Conservation (phyloP, 2,329 filamentous ascomycete genomes). For the Eurotiales sp. region DNA sequence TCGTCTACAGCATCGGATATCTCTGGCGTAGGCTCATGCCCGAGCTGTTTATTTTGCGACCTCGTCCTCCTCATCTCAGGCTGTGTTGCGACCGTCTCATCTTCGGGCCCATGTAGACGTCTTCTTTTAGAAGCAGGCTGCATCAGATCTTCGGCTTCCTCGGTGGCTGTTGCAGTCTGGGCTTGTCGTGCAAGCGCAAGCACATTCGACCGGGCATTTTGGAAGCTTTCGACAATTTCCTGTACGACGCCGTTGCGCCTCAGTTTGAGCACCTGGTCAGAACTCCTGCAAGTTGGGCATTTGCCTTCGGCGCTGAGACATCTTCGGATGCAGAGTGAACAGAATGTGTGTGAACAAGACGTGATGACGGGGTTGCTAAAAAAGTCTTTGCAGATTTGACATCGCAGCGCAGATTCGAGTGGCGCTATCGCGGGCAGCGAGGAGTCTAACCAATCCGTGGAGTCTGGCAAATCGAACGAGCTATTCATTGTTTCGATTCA, state of each 20-base stretch:
- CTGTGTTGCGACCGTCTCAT: slow-evolving; percentile 34
- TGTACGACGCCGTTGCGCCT: slow-evolving; percentile 80
- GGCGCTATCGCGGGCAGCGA: slow-evolving; percentile 42
- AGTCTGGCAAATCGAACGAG: slow-evolving; percentile 39
- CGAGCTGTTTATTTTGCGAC: slow-evolving; percentile 26
- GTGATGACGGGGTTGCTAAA: slow-evolving; percentile 93
- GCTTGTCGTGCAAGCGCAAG: slow-evolving; percentile 62
- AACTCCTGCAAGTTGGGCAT: slow-evolving; percentile 76
- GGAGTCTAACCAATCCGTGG: slow-evolving; percentile 48
- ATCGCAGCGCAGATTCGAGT: slow-evolving; percentile 81
- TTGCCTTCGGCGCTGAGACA: slow-evolving; percentile 78
- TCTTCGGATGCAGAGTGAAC: slow-evolving; percentile 88
- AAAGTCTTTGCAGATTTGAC: slow-evolving; percentile 98
- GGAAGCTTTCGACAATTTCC: slow-evolving; percentile 78
- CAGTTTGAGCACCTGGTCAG: slow-evolving; percentile 79
- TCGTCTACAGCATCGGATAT: slow-evolving; percentile 35
- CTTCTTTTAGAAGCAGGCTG: slow-evolving; percentile 32
- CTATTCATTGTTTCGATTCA: slow-evolving; percentile 28
- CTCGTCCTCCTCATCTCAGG: slow-evolving; percentile 32
- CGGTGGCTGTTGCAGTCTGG: slow-evolving; percentile 49
- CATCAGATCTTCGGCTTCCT: slow-evolving; percentile 36
- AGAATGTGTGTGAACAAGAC: slow-evolving; percentile 92
- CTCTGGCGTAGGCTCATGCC: slow-evolving; percentile 15
- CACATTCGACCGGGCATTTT: slow-evolving; percentile 58
- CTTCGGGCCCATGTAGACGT: slow-evolving; percentile 29